These are phyloP conservation scores for Golubevia sp. DNA, from an alignment of 1,284 basidiomycete genomes.

Conservation along the genomic window DNA sequence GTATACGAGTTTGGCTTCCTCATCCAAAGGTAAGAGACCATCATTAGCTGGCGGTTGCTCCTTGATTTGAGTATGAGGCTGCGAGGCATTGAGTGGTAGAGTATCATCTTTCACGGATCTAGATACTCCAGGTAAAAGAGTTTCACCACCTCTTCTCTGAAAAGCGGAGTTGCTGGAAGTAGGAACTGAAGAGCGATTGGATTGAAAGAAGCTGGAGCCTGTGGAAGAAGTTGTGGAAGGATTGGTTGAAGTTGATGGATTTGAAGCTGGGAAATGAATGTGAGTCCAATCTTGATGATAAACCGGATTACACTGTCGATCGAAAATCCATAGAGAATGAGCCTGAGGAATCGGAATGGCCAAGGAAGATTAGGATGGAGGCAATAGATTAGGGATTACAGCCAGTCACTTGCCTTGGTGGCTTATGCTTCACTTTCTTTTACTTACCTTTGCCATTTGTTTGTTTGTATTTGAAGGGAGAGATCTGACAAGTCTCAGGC, in stretches of 20 bases:
- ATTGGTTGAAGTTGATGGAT: conserved; percentile 2
- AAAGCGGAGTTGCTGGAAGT: neutral
- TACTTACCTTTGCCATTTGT: too few relatives aligned
- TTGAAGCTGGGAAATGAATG: conserved; percentile 16
- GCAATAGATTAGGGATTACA: too few relatives aligned
- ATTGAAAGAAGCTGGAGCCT: neutral
- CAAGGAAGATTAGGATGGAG: neutral
- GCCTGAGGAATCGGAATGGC: conserved; percentile 14
- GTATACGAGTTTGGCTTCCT: conserved; percentile 96
- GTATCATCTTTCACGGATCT: too few relatives aligned
- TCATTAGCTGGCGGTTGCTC: too few relatives aligned
- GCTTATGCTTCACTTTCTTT: too few relatives aligned
- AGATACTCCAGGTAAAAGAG: too few relatives aligned
- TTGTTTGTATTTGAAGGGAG: too few relatives aligned
- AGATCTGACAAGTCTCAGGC: too few relatives aligned
- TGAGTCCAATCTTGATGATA: conserved; percentile 59
- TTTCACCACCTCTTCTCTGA: too few relatives aligned
- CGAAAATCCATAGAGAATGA: conserved; percentile 58
- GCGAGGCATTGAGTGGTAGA: too few relatives aligned
- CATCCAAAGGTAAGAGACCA: conserved; percentile 74
- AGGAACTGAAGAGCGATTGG: neutral
- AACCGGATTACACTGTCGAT: conserved; percentile 50
- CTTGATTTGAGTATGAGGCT: too few relatives aligned
- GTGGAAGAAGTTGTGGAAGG: neutral
- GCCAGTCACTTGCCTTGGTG: too few relatives aligned